These are phyloP conservation scores for Chernovozyma aurita DNA, from an alignment of 1,139 yeast genomes.

Conservation along the genomic window DNA sequence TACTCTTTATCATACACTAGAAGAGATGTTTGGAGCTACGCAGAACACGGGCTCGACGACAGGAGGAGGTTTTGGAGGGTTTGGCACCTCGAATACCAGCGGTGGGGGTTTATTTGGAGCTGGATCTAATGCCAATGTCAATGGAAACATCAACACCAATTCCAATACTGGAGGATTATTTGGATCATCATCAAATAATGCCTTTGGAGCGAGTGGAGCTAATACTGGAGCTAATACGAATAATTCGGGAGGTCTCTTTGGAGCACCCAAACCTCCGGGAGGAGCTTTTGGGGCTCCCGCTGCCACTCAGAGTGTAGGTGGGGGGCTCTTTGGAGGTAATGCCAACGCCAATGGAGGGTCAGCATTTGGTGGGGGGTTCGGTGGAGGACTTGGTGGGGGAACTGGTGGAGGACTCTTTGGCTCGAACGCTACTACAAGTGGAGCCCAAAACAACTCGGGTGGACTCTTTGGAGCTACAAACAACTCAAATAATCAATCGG, in stretches of 20 bases:
- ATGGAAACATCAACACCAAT: too few relatives aligned
- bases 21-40: conserved; percentile 13
- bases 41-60: conserved; percentile 3
- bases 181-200: conserved; percentile 2
- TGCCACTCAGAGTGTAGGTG: not conserved
- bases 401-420: not conserved
- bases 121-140: conserved; percentile 2
- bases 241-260: conserved; percentile 3
- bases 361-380: not conserved
- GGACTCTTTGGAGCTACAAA: not conserved
- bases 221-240: conserved; percentile 1
- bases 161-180: conserved; percentile 1
- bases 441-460: not conserved
- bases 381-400: conserved; percentile 1
- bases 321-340: not conserved
- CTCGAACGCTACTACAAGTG: not conserved
- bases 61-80: conserved; percentile 10
- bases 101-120: conserved; percentile 16
- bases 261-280: too few relatives aligned
- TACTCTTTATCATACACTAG: not conserved
- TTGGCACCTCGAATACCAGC: conserved; percentile 12
- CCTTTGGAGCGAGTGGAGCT: conserved; percentile 4
- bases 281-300: not conserved
- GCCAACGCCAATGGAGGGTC: not conserved
- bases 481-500: too few relatives aligned